A percentile compares a stretch with the other conserved stretches of the same genome.
phyloP scores from a whole-genome alignment of 192 early-diverging fungal genomes.

The Backusella liffmaniae region DNA sequence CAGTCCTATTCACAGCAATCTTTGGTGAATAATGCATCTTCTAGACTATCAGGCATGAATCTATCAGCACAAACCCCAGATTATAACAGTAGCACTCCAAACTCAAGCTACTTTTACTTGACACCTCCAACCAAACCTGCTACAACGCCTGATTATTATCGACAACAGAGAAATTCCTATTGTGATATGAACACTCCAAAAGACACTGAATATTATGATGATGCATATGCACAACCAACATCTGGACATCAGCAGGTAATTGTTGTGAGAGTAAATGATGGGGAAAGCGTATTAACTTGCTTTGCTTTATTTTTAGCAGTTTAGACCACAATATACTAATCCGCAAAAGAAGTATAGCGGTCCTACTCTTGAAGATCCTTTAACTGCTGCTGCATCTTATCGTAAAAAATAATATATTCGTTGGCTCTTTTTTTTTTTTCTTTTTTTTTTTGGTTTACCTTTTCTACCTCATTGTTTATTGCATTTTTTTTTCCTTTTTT shows the following conservation, averaged over 20 bases:
- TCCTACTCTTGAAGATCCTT: slow-evolving; percentile 32
- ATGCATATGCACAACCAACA: not conserved
- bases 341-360: slow-evolving; percentile 16
- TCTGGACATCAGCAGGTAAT: slow-evolving; percentile 6
- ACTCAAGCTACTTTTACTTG: not conserved
- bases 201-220: not conserved
- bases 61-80: slow-evolving; percentile 6
- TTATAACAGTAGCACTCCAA: not conserved
- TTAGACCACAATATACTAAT: not conserved
- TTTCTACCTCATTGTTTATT: too few relatives aligned
- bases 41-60: not conserved
- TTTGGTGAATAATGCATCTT: not conserved
- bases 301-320: not conserved
- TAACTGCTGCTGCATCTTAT: slow-evolving; percentile 28
- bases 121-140: not conserved
- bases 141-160: not conserved
- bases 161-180: not conserved
- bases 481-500: too few relatives aligned
- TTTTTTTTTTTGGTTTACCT: too few relatives aligned
- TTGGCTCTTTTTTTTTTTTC: not conserved
- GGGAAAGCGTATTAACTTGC: not conserved
- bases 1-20: slow-evolving; percentile 4
- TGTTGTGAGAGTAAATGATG: too few relatives aligned
- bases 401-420: slow-evolving; percentile 16
- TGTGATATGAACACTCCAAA: slow-evolving; percentile 1